phyloP scores from a whole-genome alignment of 2,329 filamentous ascomycete genomes.

The Calonectria leucothoes region DNA sequence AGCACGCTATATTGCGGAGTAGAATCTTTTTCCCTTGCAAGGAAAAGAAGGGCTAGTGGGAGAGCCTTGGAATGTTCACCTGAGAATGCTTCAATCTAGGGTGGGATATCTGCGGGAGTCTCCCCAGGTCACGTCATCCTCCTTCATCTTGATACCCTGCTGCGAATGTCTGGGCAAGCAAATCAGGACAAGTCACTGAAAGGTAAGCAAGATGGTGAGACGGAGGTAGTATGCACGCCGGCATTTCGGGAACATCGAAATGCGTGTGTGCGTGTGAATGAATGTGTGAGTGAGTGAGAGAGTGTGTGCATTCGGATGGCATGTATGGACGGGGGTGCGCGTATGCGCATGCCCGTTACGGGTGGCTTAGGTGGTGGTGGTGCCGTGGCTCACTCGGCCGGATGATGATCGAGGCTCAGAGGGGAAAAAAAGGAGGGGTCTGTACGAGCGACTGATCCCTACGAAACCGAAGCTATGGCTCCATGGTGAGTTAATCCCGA shows the following conservation, averaged over 20 bases:
- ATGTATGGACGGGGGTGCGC: background rate
- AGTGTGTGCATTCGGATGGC: background rate
- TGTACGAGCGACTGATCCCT: background rate
- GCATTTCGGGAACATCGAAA: background rate
- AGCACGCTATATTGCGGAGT: conserved; percentile 1
- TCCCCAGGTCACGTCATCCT: conserved; percentile 35
- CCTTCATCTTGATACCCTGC: conserved; percentile 26
- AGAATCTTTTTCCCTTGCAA: background rate
- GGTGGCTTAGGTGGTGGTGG: conserved; percentile 2
- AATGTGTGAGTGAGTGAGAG: background rate
- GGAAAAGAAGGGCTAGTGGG: conserved; percentile 5
- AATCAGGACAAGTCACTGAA: background rate
- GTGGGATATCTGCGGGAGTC: conserved; percentile 24
- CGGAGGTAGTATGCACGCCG: conserved; percentile 7
- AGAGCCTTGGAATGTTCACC: conserved; percentile 23
- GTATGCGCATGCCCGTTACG: background rate
- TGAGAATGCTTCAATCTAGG: conserved; percentile 30
- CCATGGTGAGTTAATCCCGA: conserved; percentile 15
- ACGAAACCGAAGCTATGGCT: conserved; percentile 12
- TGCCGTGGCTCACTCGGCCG: conserved; percentile 22
- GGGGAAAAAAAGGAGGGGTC: background rate
- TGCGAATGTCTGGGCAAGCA: conserved; percentile 15
- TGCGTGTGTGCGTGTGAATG: background rate
- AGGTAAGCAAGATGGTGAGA: background rate
- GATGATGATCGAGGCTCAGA: conserved; percentile 18